Percentiles rank a stretch among this genome's conserved stretches.
Conservation (phyloP, 805 yeast species). For the Cyberlindnera petersonii region DNA sequence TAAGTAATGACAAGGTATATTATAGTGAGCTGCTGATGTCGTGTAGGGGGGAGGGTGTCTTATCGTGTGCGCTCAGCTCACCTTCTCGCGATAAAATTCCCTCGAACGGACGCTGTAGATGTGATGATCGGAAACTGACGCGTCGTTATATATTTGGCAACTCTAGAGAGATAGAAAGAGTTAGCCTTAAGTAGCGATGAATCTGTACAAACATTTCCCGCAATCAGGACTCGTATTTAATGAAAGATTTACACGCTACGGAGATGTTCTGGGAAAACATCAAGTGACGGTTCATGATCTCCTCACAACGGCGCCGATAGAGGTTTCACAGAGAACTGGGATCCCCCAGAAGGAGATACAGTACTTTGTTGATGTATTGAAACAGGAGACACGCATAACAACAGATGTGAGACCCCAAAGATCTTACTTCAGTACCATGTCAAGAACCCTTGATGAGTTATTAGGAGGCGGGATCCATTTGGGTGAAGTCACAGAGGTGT, state of each 20-base stretch:
- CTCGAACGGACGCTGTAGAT: too few relatives aligned
- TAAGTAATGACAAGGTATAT: neutral
- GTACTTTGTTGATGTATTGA: conserved; percentile 4
- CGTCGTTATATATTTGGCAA: too few relatives aligned
- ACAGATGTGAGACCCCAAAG: neutral
- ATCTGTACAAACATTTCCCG: conserved; percentile 39
- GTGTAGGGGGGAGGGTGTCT: too few relatives aligned
- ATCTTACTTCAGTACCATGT: conserved; percentile 50
- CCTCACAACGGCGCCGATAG: conserved; percentile 32
- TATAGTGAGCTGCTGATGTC: too few relatives aligned
- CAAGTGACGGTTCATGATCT: conserved; percentile 40
- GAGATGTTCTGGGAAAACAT: conserved; percentile 27
- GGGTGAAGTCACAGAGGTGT: conserved; percentile 64
- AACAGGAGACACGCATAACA: neutral
- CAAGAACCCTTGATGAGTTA: conserved; percentile 41
- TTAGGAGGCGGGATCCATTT: conserved; percentile 56
- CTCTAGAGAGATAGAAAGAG: too few relatives aligned
- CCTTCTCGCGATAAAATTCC: too few relatives aligned
- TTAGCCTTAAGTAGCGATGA: conserved; percentile 29
- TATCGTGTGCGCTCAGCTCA: too few relatives aligned
- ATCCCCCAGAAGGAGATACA: conserved; percentile 13
- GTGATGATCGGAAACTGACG: too few relatives aligned
- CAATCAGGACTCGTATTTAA: conserved; percentile 32
- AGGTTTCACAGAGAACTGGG: conserved; percentile 10
- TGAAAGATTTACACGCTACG: conserved; percentile 29